phyloP scores from a whole-genome alignment of 148 eudicot species.

The Pouteria glomerata region DNA sequence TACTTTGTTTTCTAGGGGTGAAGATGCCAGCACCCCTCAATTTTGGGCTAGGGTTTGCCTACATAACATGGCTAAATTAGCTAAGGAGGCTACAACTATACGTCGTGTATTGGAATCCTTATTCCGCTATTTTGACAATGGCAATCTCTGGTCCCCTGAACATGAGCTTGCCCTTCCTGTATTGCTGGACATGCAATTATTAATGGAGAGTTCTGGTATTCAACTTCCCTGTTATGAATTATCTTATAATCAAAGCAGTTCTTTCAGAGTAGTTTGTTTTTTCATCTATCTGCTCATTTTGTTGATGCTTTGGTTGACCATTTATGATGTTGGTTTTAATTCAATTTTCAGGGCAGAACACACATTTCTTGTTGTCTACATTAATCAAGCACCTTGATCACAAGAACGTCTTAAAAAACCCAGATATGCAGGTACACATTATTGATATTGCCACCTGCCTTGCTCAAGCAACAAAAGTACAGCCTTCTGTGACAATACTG shows the following conservation, averaged over 20 bases:
- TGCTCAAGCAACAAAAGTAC: conserved; percentile 53
- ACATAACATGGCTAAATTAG: conserved; percentile 75
- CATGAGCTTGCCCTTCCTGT: conserved; percentile 69
- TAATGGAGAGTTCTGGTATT: conserved; percentile 67
- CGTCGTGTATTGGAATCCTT: conserved; percentile 70
- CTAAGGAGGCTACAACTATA: conserved; percentile 72
- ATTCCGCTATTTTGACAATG: conserved; percentile 59
- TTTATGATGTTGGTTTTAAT: background rate
- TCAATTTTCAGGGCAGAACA: conserved; percentile 45
- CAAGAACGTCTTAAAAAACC: conserved; percentile 61
- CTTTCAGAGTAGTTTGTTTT: conserved; percentile 3
- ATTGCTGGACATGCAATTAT: conserved; percentile 60
- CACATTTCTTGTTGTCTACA: conserved; percentile 60
- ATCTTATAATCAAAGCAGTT: background rate
- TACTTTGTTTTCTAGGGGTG: conserved; percentile 31
- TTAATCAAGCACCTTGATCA: conserved; percentile 83
- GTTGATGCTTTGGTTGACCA: background rate
- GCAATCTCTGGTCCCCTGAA: conserved; percentile 60
- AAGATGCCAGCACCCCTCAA: conserved; percentile 48
- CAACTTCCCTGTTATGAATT: background rate
- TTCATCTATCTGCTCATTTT: background rate
- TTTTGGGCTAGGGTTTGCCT: conserved; percentile 86
- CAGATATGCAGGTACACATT: conserved; percentile 65
- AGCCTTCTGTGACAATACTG: conserved; percentile 61
- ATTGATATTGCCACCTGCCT: conserved; percentile 56